phyloP scores from a whole-genome alignment of 768 basidiomycete species.

The Boletus rex-veris region DNA sequence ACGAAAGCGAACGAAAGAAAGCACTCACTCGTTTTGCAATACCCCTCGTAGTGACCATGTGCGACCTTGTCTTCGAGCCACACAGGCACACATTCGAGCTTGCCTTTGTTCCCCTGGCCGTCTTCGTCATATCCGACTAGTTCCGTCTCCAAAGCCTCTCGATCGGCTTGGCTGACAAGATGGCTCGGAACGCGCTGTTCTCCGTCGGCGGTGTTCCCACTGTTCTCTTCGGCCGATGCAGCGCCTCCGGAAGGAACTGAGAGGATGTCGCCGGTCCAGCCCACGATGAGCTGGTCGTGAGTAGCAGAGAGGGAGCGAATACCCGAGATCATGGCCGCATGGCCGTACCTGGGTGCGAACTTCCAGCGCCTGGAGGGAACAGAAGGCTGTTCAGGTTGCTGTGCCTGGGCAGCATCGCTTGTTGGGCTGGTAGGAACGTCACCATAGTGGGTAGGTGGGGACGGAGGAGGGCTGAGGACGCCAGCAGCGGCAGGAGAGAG shows the following conservation, averaged over 20 bases:
- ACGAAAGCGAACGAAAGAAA: not conserved
- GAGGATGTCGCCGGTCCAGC: constrained; percentile 90
- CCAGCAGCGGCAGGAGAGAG: constrained; percentile 36
- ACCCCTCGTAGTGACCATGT: constrained; percentile 94
- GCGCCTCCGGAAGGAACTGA: constrained; percentile 37
- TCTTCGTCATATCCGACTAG: constrained; percentile 51
- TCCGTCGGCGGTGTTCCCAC: not conserved
- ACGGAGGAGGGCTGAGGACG: constrained; percentile 71
- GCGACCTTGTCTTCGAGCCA: constrained; percentile 89
- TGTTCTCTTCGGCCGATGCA: constrained; percentile 27
- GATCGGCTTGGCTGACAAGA: constrained; percentile 58
- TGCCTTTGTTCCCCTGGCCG: constrained; percentile 38
- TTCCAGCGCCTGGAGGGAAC: constrained; percentile 54
- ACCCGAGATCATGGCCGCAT: constrained; percentile 93
- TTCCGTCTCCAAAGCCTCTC: constrained; percentile 60
- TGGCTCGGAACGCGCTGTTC: constrained; percentile 46
- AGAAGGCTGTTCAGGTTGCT: constrained; percentile 6
- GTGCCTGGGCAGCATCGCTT: not conserved
- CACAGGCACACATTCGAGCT: constrained; percentile 79
- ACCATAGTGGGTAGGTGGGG: constrained; percentile 59
- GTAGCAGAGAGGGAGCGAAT: constrained; percentile 79
- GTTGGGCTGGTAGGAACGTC: constrained; percentile 44
- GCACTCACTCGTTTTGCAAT: constrained; percentile 91
- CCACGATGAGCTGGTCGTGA: constrained; percentile 88
- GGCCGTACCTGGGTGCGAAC: constrained; percentile 77